Evolutionary conservation across 2,329 filamentous ascomycete genomes (phyloP).

Genomic region (Fusarium vanettenii): DNA sequence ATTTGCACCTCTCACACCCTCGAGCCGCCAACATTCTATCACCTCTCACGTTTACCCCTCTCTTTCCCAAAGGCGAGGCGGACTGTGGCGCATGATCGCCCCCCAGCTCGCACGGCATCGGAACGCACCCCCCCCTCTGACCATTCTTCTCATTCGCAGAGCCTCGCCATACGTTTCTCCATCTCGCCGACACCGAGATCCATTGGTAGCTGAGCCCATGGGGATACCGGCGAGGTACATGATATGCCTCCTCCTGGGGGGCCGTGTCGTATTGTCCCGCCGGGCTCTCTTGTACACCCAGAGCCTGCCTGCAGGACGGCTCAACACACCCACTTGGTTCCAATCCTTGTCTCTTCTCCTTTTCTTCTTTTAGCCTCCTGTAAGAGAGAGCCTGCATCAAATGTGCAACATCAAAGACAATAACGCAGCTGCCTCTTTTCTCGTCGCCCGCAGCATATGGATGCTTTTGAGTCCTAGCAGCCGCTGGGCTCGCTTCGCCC

Average conservation of each 20-base stretch:
- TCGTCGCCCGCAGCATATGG: slow-evolving; percentile 43
- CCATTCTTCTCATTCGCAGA: slow-evolving; percentile 18
- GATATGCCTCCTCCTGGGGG: not conserved
- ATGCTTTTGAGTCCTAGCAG: slow-evolving; percentile 29
- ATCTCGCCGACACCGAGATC: slow-evolving; percentile 11
- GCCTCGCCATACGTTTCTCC: slow-evolving; percentile 35
- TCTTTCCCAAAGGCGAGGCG: slow-evolving; percentile 38
- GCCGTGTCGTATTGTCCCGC: slow-evolving; percentile 29
- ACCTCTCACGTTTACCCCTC: slow-evolving; percentile 13
- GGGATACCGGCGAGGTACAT: slow-evolving; percentile 17
- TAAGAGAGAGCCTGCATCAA: slow-evolving; percentile 22
- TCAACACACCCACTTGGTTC: slow-evolving; percentile 24
- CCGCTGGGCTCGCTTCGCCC: slow-evolving; percentile 13
- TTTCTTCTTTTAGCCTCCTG: slow-evolving; percentile 14
- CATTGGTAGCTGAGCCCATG: slow-evolving; percentile 17
- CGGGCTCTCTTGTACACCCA: slow-evolving; percentile 10
- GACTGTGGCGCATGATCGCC: slow-evolving; percentile 36
- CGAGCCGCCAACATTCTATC: slow-evolving; percentile 19
- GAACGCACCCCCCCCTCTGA: slow-evolving; percentile 6
- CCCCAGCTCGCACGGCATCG: slow-evolving; percentile 38
- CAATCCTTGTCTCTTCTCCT: slow-evolving; percentile 19
- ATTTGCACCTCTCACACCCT: slow-evolving; percentile 36
- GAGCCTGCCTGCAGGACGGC: slow-evolving; percentile 29
- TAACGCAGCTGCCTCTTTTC: slow-evolving; percentile 25
- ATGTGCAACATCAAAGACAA: slow-evolving; percentile 39